Base-by-base conservation (phyloP, 1,284 basidiomycete genomes). In the Cerioporus squamosus region DNA sequence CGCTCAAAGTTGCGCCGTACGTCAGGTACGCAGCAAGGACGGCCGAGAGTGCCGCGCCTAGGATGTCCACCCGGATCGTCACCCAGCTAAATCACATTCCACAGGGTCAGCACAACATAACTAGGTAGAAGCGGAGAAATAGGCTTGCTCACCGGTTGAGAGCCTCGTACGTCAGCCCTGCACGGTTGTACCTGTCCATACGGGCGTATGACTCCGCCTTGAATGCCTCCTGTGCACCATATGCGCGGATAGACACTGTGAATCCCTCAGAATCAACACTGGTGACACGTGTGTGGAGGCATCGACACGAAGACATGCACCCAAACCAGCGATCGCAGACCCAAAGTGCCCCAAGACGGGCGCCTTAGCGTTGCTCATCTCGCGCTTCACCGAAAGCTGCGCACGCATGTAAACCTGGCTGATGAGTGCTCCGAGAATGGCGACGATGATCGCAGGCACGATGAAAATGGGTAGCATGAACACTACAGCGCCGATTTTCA, bases 351-450 rank as follows among this genome's bases (percentile, higher is more conserved):
- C 85, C 51, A 90, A 77, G 6, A 91, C 81, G 0, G 89, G 89
- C 2, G 85, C 79, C 56, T 79, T 81, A 8, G 86, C 82, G 69
- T 88, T 89, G 39, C 82, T 84, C 85, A 86, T 86, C 68, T 90
- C 85, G 18, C 87, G 81, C 67, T 93, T 93, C 46, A 91, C 87
- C n/a, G 85, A 82, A 22, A 93, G 76, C 69, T 93, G 90, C 8
- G 86, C 85, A 62, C 83, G 83, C 67, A 93, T 87, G 63, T 86
- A 87, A 20, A 86, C 68, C 46, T 73, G 68, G 29, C 75, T 82
- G 26, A 79, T 70, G 67, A 75, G 73, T 4, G 68, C 78, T 14
- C 84, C 84, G 9, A 82, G 23, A 2, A 72, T 64, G 7, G 77
- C 77, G 18, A 86, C 72, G 54, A 71, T 12, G 20, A 74, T 43